Evolutionary conservation across 805 yeast genomes (phyloP).

Genomic region (Saccharomycopsis oosterbeekiorum): DNA sequence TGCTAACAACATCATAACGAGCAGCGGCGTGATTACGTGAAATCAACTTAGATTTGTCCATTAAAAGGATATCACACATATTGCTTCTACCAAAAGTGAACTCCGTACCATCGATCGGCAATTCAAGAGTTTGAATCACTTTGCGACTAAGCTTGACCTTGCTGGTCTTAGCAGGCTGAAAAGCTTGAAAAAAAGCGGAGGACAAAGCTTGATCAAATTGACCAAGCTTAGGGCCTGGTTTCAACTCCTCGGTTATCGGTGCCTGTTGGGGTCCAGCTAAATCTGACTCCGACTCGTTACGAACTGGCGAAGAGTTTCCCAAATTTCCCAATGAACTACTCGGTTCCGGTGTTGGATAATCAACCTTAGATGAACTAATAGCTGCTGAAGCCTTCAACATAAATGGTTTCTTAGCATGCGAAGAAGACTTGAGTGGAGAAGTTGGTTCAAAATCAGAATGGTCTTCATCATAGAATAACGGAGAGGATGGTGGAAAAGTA

Average conservation of each 20-base stretch:
- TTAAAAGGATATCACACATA: slow-evolving; percentile 30
- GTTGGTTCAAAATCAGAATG: neutral
- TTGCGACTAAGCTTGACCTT: slow-evolving; percentile 14
- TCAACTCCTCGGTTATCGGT: neutral
- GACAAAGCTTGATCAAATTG: slow-evolving; percentile 10
- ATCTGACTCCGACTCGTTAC: neutral
- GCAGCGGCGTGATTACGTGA: slow-evolving; percentile 18
- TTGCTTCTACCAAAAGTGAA: slow-evolving; percentile 44
- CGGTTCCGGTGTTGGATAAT: slow-evolving; percentile 18
- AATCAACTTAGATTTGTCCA: slow-evolving; percentile 14
- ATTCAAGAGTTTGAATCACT: slow-evolving; percentile 25
- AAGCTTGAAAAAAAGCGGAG: neutral
- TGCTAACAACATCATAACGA: slow-evolving; percentile 11
- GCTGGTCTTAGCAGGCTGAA: slow-evolving; percentile 1
- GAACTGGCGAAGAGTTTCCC: slow-evolving; percentile 16
- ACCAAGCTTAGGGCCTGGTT: slow-evolving; percentile 11
- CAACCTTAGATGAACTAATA: neutral
- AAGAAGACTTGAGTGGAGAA: neutral
- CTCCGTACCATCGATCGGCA: slow-evolving; percentile 27
- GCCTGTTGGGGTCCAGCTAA: neutral
- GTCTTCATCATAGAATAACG: slow-evolving; percentile 6
- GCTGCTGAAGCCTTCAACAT: neutral
- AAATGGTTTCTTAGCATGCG: neutral
- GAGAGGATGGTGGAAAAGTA: slow-evolving; percentile 11
- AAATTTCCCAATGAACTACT: slow-evolving; percentile 13